Base-by-base conservation (phyloP, 73 alveolate species). In the Paramecium octaurelia region DNA sequence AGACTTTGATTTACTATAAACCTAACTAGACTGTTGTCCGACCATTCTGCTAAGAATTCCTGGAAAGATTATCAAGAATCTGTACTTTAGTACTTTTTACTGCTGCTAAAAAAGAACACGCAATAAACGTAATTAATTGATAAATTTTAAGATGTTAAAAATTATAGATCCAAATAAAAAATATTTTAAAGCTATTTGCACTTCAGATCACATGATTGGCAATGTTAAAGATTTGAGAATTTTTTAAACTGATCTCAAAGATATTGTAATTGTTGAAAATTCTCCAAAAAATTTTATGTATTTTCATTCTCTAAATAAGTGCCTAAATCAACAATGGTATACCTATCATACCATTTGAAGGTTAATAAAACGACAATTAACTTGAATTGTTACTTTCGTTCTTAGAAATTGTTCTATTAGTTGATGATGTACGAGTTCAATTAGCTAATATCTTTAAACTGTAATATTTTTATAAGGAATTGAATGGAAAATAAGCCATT, bases 101-200 rank as follows among this genome's bases (percentile, higher is more conserved):
- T 75, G 88, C 88, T 35, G 58, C 88, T 10, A 35, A 34, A 38
- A 16, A 11, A 35, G 88, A 75, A 10, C 60, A 75, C 46, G 88
- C 88, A 38, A 38, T 38, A 75, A 75, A 75, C 58, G 88, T 75
- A 75, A 75, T 75, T 64, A 35, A 75, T 75, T 75, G 34, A 75
- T 38, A 35, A 29, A 75, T 42, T 35, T 75, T 11, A 29, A 75
- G 88, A 75, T 75, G 68, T 38, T 75, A 24, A 75, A 75, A 38
- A 75, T 75, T 11, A 75, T 75, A 38, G 88, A 75, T 75, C 88
- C 88, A 35, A 29, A 75, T 21, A 75, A 75, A 75, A 75, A 75
- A 34, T 75, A 16, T n/a, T 38, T 75, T 20, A 38, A 35, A 4
- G 58, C 58, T 0, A 42, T 34, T 35, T 75, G 88, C 14, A 29